A percentile compares a stretch with the other conserved stretches of the same genome.
These are phyloP conservation scores for Aspergillus hiratsukae DNA, from an alignment of 2,329 filamentous ascomycete genomes.

Conservation along the genomic window DNA sequence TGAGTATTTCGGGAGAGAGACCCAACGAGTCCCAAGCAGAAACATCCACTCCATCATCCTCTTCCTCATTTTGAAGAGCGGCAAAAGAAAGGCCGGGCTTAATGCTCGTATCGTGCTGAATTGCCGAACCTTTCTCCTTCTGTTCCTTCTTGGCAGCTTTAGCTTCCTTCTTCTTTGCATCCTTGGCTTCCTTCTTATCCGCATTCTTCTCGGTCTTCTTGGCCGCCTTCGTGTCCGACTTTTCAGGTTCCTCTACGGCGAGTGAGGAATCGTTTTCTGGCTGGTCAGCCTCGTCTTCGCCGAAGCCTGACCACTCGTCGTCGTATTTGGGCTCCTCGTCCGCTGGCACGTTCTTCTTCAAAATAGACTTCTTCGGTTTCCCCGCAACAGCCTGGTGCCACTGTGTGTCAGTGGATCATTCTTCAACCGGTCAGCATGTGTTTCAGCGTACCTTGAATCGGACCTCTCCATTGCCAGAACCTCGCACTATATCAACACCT, in stretches of 20 bases:
- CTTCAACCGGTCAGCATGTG: background rate
- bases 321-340: slow-evolving; percentile 34
- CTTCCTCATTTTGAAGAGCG: slow-evolving; percentile 35
- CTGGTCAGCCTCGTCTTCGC: slow-evolving; percentile 43
- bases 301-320: slow-evolving; percentile 64
- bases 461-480: slow-evolving; percentile 50
- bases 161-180: slow-evolving; percentile 23
- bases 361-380: slow-evolving; percentile 29
- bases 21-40: slow-evolving; percentile 73
- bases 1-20: slow-evolving; percentile 67
- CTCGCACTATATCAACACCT: slow-evolving; percentile 75
- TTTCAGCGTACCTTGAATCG: slow-evolving; percentile 37
- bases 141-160: slow-evolving; percentile 24
- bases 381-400: slow-evolving; percentile 30
- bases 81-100: slow-evolving; percentile 35
- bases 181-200: slow-evolving; percentile 7
- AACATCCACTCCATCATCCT: slow-evolving; percentile 62
- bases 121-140: slow-evolving; percentile 26
- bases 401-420: slow-evolving; percentile 3
- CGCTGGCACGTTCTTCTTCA: slow-evolving; percentile 19
- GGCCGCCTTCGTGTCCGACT: slow-evolving; percentile 16
- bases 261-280: slow-evolving; percentile 10
- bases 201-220: slow-evolving; percentile 11
- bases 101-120: slow-evolving; percentile 31
- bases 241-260: slow-evolving; percentile 7